Evolutionary conservation across 495 filamentous ascomycete genomes (phyloP).

Genomic region (Saxispiralis lemnorum): DNA sequence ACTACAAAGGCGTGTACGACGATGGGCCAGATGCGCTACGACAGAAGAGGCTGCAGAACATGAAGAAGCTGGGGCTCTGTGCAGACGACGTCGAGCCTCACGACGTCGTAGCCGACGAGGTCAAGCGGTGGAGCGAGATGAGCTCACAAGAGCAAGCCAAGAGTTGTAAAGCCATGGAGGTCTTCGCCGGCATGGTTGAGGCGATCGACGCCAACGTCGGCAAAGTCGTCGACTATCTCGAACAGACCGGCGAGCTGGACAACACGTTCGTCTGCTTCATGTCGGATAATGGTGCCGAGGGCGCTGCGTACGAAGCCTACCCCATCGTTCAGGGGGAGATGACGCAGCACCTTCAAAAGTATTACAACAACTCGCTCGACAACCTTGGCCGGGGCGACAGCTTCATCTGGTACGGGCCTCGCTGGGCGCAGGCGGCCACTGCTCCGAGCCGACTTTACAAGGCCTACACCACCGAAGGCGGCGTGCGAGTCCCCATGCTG

Average conservation of each 20-base stretch:
- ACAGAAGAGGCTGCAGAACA: conserved; percentile 19
- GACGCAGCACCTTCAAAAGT: conserved; percentile 37
- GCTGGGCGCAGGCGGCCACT: conserved; percentile 47
- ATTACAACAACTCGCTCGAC: conserved; percentile 43
- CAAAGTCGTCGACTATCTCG: conserved; percentile 37
- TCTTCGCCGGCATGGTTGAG: conserved; percentile 48
- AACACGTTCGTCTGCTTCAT: conserved; percentile 49
- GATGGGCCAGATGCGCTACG: conserved; percentile 27
- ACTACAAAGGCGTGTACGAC: conserved; percentile 29
- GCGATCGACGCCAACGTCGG: conserved; percentile 44
- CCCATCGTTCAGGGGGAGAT: conserved; percentile 29
- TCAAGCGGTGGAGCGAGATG: conserved; percentile 36
- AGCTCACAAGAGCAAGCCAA: conserved; percentile 32
- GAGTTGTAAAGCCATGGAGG: conserved; percentile 41
- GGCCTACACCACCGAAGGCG: conserved; percentile 44
- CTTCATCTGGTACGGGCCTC: conserved; percentile 49
- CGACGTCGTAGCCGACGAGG: conserved; percentile 34
- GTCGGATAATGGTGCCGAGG: conserved; percentile 50
- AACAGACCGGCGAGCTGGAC: conserved; percentile 39
- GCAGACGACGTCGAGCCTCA: conserved; percentile 23
- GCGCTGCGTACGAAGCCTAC: conserved; percentile 41
- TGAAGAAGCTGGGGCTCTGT: conserved; percentile 26
- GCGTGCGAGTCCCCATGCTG: conserved; percentile 41
- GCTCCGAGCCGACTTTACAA: conserved; percentile 46
- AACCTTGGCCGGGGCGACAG: conserved; percentile 43